Evolutionary conservation across 1,284 basidiomycete species (phyloP), one percentile per base, ranked within the genome.

Genomic region (Moesziomyces aphidis): DNA sequence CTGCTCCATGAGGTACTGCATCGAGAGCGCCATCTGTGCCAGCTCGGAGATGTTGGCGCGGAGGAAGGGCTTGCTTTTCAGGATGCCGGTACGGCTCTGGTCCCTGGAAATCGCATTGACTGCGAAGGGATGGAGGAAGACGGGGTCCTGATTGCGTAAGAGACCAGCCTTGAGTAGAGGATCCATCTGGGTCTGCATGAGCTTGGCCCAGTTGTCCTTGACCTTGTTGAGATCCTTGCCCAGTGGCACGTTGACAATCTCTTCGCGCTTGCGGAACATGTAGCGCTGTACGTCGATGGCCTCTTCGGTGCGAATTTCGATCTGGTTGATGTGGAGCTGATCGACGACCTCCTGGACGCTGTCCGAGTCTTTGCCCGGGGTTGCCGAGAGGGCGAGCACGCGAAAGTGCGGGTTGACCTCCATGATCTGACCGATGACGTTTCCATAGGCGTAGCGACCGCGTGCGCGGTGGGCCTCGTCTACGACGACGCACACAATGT

Each of bases 391-490:
- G 1, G 95, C 97, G 8, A 99, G 88, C 2, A 99, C 88, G 17
- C 97, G 91, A 81, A 97, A 97, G 85, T 95, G 90, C 0, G 94
- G 94, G 77, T 98, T 97, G 85, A 91, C 92, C 0, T 92, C 90
- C 90, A 95, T 97, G 80, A 99, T 88, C 75, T 89, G 93, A 10
- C 94, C 91, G 51, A 99, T 88, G 54, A 95, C 91, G 77, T 93
- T 92, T 57, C 92, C 92, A 83, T 99, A 99, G 2, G 96, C 91
- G 78, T 97, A 97, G 63, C 92, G 91, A 3, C 97, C 96, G 0
- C 92, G 94, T 0, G 93, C 96, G 79, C 91, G 90, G 85, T 99
- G 97, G 0, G 97, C 97, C 83, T 99, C 97, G 78, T 99, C 96
- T 54, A 96, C 88, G 23, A 96, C 93, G 19, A 95, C 85, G 50